Conservation (phyloP, 2,329 filamentous ascomycete genomes). For the Mycocentrospora acerina region DNA sequence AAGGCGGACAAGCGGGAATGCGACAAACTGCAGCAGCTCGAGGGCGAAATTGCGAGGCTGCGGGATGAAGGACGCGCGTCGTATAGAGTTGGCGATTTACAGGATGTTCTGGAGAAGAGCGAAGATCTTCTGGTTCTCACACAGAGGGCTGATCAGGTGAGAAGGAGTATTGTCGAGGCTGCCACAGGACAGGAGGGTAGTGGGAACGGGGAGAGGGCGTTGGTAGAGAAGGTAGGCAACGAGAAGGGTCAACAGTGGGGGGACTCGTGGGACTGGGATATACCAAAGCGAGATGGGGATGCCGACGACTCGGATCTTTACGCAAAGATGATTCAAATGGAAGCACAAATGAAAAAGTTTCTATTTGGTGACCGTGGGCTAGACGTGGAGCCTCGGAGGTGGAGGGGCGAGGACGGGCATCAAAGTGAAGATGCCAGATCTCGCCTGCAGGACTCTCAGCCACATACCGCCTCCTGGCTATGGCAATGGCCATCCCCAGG, state of each 20-base stretch:
- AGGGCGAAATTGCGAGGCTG: conserved; percentile 20
- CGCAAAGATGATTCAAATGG: conserved; percentile 1
- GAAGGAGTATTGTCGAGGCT: conserved; percentile 24
- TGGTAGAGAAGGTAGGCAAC: conserved; percentile 32
- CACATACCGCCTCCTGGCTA: conserved; percentile 11
- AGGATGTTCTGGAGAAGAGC: conserved; percentile 30
- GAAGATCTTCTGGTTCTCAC: conserved; percentile 35
- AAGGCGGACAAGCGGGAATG: conserved; percentile 31
- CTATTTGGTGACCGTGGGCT: not conserved
- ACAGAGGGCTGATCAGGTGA: conserved; percentile 25
- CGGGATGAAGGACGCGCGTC: conserved; percentile 27
- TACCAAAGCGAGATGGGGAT: conserved; percentile 27
- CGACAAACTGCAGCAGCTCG: conserved; percentile 25
- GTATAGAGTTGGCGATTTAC: conserved; percentile 28
- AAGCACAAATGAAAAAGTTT: conserved; percentile 1
- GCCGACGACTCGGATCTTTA: not conserved
- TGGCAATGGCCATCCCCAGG: conserved; percentile 23
- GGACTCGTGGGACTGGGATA: conserved; percentile 39
- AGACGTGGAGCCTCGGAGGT: not conserved
- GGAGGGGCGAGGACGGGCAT: not conserved
- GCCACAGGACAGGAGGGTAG: conserved; percentile 1
- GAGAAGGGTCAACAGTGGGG: conserved; percentile 38
- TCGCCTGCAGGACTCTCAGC: conserved; percentile 9
- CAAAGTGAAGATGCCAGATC: not conserved
- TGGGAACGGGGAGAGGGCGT: conserved; percentile 11